A percentile compares a stretch with the other conserved stretches of the same genome.
phyloP scores from a whole-genome alignment of 2,329 filamentous ascomycete genomes.

The Botrytis porri region DNA sequence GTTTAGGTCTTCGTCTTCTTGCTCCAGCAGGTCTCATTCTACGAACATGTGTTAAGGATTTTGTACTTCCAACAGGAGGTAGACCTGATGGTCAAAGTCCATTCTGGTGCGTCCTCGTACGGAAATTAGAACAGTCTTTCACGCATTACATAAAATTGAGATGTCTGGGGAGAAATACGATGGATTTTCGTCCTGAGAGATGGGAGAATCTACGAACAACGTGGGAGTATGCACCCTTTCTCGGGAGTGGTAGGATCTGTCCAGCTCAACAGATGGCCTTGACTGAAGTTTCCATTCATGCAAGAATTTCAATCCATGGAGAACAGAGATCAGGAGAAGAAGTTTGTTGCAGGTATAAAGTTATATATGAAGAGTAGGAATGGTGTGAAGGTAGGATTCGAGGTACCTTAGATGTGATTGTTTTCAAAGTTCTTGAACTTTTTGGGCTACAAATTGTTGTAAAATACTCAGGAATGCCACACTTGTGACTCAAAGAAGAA shows the following conservation, averaged over 20 bases:
- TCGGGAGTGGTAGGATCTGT: background rate
- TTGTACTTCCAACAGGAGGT: constrained; percentile 32
- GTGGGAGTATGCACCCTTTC: constrained; percentile 15
- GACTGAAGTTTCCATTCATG: background rate
- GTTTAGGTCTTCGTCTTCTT: background rate
- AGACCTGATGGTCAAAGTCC: constrained; percentile 31
- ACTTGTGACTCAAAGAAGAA: no score
- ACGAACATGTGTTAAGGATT: background rate
- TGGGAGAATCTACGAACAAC: constrained; percentile 41
- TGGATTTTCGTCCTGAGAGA: constrained; percentile 42
- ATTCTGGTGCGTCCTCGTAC: constrained; percentile 31
- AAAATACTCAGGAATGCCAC: no score
- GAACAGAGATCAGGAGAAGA: background rate
- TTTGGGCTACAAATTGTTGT: background rate
- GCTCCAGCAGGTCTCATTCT: background rate
- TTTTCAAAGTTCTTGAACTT: background rate
- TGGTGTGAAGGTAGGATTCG: background rate
- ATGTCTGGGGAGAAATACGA: constrained; percentile 40
- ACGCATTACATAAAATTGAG: constrained; percentile 40
- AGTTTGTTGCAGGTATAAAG: background rate
- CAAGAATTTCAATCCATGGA: constrained; percentile 7
- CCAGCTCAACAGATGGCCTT: constrained; percentile 4
- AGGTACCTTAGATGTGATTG: background rate
- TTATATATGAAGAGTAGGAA: background rate
- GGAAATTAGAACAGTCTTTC: constrained; percentile 16